These are phyloP conservation scores for Suillus ampliporus DNA, from an alignment of 768 basidiomycete species.

Conservation along the genomic window DNA sequence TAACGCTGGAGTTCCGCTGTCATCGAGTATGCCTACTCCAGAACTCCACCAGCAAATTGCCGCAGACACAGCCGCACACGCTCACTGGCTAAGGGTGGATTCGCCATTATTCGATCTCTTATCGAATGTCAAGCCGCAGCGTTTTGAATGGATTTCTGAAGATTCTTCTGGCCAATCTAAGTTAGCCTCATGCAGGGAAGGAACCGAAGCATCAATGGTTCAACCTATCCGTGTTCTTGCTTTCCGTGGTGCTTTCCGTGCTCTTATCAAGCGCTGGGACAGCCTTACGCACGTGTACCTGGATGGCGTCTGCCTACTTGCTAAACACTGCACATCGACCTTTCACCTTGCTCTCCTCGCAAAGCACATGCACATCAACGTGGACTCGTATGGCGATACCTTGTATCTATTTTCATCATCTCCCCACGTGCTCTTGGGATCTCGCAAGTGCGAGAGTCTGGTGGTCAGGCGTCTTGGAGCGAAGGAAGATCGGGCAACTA, in stretches of 20 bases:
- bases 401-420: neutral
- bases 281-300: constrained; percentile 10
- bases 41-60: constrained; percentile 1
- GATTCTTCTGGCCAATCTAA: neutral
- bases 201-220: neutral
- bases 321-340: neutral
- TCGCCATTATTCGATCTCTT: constrained; percentile 13
- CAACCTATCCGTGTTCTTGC: constrained; percentile 2
- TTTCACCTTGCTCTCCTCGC: constrained; percentile 8
- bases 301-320: constrained; percentile 11
- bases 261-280: constrained; percentile 11
- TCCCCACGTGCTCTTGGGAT: neutral
- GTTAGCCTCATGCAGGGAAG: neutral
- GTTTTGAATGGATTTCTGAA: constrained; percentile 11
- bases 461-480: neutral
- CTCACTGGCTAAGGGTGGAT: constrained; percentile 6
- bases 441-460: constrained; percentile 2
- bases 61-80: neutral
- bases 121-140: constrained; percentile 6
- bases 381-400: neutral
- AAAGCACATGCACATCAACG: constrained; percentile 3
- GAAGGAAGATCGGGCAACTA: neutral
- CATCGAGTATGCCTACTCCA: neutral
- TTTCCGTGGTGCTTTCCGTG: constrained; percentile 1
- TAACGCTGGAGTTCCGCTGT: neutral